Evolutionary conservation across 2,329 filamentous ascomycete species (phyloP), one percentile per base, ranked within the genome.

Genomic region (Arachnopeziza araneosa): DNA sequence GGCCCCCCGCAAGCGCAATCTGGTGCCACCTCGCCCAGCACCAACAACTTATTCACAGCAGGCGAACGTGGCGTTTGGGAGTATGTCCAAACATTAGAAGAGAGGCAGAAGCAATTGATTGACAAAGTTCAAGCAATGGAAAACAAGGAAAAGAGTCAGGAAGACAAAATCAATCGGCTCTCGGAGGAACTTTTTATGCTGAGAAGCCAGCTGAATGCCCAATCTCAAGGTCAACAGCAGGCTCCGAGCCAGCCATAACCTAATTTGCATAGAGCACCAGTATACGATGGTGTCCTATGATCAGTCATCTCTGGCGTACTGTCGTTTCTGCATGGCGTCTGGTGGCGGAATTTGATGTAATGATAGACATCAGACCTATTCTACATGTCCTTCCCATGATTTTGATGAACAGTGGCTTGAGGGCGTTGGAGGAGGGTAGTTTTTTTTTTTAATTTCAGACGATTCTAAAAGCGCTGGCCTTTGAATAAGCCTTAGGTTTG

Each of bases 81-180:
- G 3, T 91, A 91, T 68, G 83, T 93, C 36, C 85, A 90, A 59
- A 81, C 80, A 21, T 77, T 93, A 55, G 89, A 93, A 69, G 82
- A 84, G 14, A 77, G 77, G 64, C 71, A 83, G n/a, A 78, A 78
- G 58, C 72, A 75, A 14, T 68, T 82, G 23, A 75, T 73, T 48
- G 79, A 81, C 36, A 75, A 75, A 55, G 71, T 80, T 21, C 72
- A 74, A 49, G 67, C 67, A 5, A 74, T 82, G 69, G 78, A 73
- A 56, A 64, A 58, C 23, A 66, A 68, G 24, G 67, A 70, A 50
- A 66, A 66, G 54, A 63, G 55, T 21, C 66, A 70, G 51, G 66
- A 70, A 64, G 61, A 70, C 12, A 67, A 67, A 58, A 69, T 72
- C 23, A 68, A 66, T n/a, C 66, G 61, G 26, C 64, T 72, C 30